phyloP scores from a whole-genome alignment of 2,329 filamentous ascomycete genomes.

The Phaeophleospora eucalypticola region DNA sequence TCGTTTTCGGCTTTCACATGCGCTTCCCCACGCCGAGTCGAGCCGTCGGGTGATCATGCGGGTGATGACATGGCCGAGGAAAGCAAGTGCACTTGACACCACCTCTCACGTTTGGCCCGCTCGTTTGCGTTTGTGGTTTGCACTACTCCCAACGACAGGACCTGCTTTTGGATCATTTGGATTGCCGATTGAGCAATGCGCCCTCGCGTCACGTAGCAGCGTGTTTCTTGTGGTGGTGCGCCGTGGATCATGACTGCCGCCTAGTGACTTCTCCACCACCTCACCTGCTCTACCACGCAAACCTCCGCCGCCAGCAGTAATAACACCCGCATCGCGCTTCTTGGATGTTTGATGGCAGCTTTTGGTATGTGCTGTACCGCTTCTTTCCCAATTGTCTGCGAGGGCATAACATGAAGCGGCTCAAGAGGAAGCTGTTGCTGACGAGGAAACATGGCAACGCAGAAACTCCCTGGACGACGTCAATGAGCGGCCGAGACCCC shows the following conservation, averaged over 20 bases:
- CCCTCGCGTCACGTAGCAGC: not conserved
- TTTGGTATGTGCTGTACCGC: slow-evolving; percentile 17
- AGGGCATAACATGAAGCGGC: not conserved
- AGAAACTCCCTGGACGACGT: slow-evolving; percentile 23
- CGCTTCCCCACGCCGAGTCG: not conserved
- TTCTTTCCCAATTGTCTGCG: not conserved
- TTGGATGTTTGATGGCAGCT: slow-evolving; percentile 20
- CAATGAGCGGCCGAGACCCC: slow-evolving; percentile 19
- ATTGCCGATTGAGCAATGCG: not conserved
- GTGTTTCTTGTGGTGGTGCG: not conserved
- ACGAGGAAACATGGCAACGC: not conserved
- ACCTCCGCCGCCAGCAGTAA: too few species aligned
- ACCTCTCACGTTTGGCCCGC: not conserved
- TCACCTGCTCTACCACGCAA: too few species aligned
- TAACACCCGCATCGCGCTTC: too few species aligned
- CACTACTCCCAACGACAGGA: too few species aligned
- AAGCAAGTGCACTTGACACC: not conserved
- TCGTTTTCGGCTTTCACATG: too few species aligned
- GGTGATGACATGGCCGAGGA: not conserved
- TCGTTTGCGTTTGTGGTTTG: not conserved
- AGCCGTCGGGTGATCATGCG: not conserved
- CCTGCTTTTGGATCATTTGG: too few species aligned
- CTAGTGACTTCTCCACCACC: not conserved
- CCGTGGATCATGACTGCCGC: not conserved
- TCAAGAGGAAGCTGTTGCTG: slow-evolving; percentile 5